phyloP scores from a whole-genome alignment of 352 stramenopile genomes.

The Thalassiosira ordinaria region DNA sequence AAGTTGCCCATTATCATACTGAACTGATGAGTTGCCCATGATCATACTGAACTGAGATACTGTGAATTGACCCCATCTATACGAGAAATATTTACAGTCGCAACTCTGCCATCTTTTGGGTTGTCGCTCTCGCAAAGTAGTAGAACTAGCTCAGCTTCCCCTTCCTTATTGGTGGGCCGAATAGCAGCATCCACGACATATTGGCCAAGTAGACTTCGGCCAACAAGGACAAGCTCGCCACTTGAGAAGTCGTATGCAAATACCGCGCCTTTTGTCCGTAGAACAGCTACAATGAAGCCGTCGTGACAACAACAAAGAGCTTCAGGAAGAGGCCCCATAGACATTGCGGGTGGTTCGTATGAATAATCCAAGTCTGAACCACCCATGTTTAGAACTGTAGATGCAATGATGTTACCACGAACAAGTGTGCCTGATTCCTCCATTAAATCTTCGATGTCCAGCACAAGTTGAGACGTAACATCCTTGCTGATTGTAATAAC shows the following conservation, averaged over 20 bases:
- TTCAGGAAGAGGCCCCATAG: conserved; percentile 81
- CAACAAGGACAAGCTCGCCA: conserved; percentile 70
- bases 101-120: conserved; percentile 75
- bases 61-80: conserved; percentile 21
- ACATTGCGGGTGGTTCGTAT: conserved; percentile 71
- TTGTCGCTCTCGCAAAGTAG: conserved; percentile 74
- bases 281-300: conserved; percentile 74
- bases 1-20: too few species aligned
- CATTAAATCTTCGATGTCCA: conserved; percentile 55
- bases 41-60: conserved; percentile 5
- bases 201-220: conserved; percentile 71
- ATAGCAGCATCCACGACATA: conserved; percentile 85
- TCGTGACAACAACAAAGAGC: conserved; percentile 72
- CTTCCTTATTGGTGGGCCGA: conserved; percentile 58
- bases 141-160: conserved; percentile 77
- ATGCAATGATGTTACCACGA: conserved; percentile 45
- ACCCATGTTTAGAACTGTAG: conserved; percentile 55
- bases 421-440: conserved; percentile 30
- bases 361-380: conserved; percentile 30
- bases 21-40: too few species aligned
- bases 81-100: conserved; percentile 53
- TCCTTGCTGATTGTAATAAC: conserved; percentile 52
- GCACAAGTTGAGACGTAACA: conserved; percentile 44
- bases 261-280: conserved; percentile 73
- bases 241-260: conserved; percentile 79